Percentiles rank a stretch among this genome's conserved stretches.
Conservation (phyloP, 2,329 filamentous ascomycete species). For the Clarireedia hainanense region DNA sequence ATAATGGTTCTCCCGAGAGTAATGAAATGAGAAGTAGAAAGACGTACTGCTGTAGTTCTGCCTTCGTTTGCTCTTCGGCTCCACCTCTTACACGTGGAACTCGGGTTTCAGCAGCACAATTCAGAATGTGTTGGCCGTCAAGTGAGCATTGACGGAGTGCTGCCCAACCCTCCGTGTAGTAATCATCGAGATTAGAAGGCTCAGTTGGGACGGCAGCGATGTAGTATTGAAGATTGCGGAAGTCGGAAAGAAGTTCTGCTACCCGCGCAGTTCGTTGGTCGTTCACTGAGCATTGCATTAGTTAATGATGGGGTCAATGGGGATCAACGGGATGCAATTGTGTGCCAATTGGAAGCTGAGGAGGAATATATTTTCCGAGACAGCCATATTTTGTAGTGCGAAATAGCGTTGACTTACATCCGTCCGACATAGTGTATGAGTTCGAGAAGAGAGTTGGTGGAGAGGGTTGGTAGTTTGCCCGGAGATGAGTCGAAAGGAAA, state of each 20-base stretch:
- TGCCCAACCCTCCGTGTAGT: conserved; percentile 56
- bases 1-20: conserved; percentile 10
- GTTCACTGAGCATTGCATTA: conserved; percentile 41
- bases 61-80: conserved; percentile 51
- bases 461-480: too few relatives aligned
- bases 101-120: conserved; percentile 53
- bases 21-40: not conserved
- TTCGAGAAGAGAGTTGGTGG: not conserved
- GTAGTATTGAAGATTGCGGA: conserved; percentile 53
- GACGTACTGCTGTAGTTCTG: conserved; percentile 54
- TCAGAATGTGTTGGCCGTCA: conserved; percentile 57
- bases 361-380: not conserved
- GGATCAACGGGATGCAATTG: not conserved
- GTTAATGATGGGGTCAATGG: not conserved
- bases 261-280: conserved; percentile 51
- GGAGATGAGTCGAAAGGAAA: conserved; percentile 1
- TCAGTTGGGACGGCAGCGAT: conserved; percentile 50
- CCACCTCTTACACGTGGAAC: conserved; percentile 47
- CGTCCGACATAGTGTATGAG: conserved; percentile 26
- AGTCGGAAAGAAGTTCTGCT: conserved; percentile 54
- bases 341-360: not conserved
- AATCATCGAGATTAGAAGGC: conserved; percentile 48
- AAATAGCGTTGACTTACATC: conserved; percentile 24
- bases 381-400: not conserved
- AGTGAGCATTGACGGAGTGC: conserved; percentile 53